A percentile compares a stretch with the other conserved stretches of the same genome.
Evolutionary conservation across 306 rosid genomes (phyloP).

Genomic region (Alnus rubra): DNA sequence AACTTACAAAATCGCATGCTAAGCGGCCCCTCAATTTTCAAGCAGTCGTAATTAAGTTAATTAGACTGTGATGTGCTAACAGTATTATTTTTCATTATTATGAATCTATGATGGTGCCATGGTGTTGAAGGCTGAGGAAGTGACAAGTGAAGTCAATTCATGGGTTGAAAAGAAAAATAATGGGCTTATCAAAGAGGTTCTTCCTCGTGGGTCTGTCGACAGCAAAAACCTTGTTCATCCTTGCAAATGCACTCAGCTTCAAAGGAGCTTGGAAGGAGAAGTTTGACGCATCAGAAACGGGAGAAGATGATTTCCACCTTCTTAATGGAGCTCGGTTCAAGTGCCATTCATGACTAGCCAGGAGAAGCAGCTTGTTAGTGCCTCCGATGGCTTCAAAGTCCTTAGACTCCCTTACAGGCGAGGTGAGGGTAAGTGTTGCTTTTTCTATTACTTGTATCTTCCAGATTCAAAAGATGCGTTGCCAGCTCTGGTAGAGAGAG

Average conservation of each 20-base stretch:
- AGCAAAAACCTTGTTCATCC: conserved; percentile 48
- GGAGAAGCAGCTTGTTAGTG: conserved; percentile 41
- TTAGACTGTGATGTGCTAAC: too few relatives aligned
- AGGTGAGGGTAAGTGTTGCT: conserved; percentile 56
- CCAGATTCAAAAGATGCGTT: conserved; percentile 68
- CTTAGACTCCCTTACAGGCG: conserved; percentile 61
- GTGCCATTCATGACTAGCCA: conserved; percentile 78
- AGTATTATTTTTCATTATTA: not conserved
- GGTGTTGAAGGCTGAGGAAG: conserved; percentile 59
- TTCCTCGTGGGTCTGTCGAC: conserved; percentile 55
- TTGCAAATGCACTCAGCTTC: conserved; percentile 74
- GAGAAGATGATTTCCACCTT: conserved; percentile 62
- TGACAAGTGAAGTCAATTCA: conserved; percentile 52
- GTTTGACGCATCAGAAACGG: conserved; percentile 57
- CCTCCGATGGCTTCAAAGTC: conserved; percentile 63
- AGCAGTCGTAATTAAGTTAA: too few relatives aligned
- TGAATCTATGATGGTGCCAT: not conserved
- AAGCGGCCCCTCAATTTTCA: too few relatives aligned
- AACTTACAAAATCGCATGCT: too few relatives aligned
- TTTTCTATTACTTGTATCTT: conserved; percentile 66
- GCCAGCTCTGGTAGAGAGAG: conserved; percentile 53
- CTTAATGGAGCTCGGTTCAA: conserved; percentile 46
- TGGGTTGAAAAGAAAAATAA: conserved; percentile 73
- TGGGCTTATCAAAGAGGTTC: conserved; percentile 63
- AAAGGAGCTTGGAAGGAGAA: conserved; percentile 69